These are phyloP conservation scores for Rhazya stricta DNA, from an alignment of 257 asterid genomes.

Conservation along the genomic window DNA sequence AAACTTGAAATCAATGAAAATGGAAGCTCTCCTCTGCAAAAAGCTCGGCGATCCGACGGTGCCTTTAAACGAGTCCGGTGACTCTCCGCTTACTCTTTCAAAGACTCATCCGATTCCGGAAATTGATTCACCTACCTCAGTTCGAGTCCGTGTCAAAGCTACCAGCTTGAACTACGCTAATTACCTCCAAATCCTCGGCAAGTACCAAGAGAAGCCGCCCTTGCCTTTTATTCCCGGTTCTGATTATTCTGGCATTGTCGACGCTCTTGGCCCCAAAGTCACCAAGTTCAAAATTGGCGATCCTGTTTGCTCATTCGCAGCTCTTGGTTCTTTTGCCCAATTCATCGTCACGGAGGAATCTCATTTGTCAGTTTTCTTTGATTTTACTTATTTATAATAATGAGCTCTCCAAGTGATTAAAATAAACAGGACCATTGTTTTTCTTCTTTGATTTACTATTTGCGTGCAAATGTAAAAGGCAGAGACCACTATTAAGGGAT, in stretches of 20 bases:
- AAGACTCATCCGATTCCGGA: constrained; percentile 59
- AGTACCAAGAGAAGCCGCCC: constrained; percentile 84
- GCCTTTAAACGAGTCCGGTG: constrained; percentile 34
- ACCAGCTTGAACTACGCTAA: constrained; percentile 92
- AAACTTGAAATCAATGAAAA: constrained; percentile 13
- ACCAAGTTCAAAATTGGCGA: constrained; percentile 79
- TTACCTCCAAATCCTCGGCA: constrained; percentile 78
- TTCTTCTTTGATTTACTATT: background rate
- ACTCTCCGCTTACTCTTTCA: constrained; percentile 53
- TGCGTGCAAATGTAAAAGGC: background rate
- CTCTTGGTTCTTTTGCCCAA: constrained; percentile 79
- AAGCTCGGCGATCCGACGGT: constrained; percentile 80
- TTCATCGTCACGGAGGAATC: constrained; percentile 76
- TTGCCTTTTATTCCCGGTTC: constrained; percentile 89
- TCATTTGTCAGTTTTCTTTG: constrained; percentile 42
- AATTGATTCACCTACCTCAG: constrained; percentile 52
- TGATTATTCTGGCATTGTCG: constrained; percentile 85
- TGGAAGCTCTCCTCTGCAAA: constrained; percentile 90
- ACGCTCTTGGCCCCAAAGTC: constrained; percentile 58
- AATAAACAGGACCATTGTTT: background rate
- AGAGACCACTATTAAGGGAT: background rate
- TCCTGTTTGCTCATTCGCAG: constrained; percentile 63
- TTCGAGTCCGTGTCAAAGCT: constrained; percentile 71
- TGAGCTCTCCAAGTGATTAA: background rate
- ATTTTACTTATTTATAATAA: background rate